Base-by-base conservation (phyloP, 2,329 filamentous ascomycete species). In the Fusarium poae region DNA sequence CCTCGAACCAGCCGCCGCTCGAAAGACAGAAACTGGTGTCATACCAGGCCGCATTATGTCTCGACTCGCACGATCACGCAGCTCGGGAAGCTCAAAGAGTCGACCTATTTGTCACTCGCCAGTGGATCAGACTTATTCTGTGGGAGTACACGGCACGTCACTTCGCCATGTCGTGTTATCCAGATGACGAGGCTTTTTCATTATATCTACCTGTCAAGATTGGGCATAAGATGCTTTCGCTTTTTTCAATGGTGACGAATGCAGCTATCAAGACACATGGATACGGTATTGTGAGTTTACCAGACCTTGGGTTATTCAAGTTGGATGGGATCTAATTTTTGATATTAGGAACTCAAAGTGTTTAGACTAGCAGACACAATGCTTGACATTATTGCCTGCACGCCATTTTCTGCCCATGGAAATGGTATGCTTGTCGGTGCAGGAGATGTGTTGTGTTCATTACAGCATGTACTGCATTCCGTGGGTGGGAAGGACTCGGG, bases 61-160 rank as follows among this genome's bases (percentile, higher is more conserved):
- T 67, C 3, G 70, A 72, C 18, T 50, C 64, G 1, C 48, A 71
- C 12, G 65, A 62, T 11, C 60, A 67, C 3, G 65, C 52, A 16
- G 63, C 68, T 11, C 68, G 64, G 11, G 74, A 76, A 48, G 58
- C 70, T 1, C 74, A 76, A 48, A 48, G 67, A 6, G 74, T 76
- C 1, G 73, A 76, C 18, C 25, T 76, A 7, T 74, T 73, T 39
- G 73, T 76, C 4, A 75, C 74, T 4, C 67, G 72, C 4, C 73
- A 76, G 46, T 76, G 74, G 74, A 71, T 76, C 23, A 66, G 71
- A 6, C 62, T 76, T 0, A 67, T 76, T 3, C 34, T 73, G 1
- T 76, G 74, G 74, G 72, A 76, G 51, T 75, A 75, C 18, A 76
- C 73, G 0, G 61, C 70, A 5, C 57, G 72, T 1, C 74, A 75